Evolutionary conservation across 345 rosid genomes (phyloP).

Genomic region (Lepidium didymum): DNA sequence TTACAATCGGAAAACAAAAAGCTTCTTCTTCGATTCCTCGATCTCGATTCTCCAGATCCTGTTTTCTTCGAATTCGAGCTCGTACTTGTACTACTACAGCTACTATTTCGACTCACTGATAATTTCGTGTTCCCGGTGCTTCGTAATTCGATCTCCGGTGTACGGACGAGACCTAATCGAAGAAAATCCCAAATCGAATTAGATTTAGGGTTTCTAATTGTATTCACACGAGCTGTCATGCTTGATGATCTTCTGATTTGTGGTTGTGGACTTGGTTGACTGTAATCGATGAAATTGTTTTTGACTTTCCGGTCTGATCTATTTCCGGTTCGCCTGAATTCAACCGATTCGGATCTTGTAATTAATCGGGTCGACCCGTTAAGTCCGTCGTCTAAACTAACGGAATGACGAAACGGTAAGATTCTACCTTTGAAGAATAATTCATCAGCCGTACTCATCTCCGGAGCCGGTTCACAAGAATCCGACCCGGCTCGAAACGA

Average conservation of each 20-base stretch:
- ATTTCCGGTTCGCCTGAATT: constrained; percentile 23
- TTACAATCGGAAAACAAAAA: constrained; percentile 47
- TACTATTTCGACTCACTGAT: constrained; percentile 51
- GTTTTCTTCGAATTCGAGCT: constrained; percentile 28
- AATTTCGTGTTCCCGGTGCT: constrained; percentile 22
- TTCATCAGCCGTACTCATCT: constrained; percentile 72
- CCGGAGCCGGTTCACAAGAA: constrained; percentile 35
- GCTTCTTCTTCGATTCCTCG: constrained; percentile 31
- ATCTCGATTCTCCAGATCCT: constrained; percentile 13
- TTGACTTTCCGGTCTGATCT: constrained; percentile 31
- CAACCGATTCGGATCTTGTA: constrained; percentile 55
- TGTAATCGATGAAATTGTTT: constrained; percentile 39
- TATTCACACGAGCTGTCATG: constrained; percentile 23
- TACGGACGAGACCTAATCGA: constrained; percentile 57
- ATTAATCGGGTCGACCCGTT: constrained; percentile 18
- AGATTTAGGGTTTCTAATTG: constrained; percentile 35
- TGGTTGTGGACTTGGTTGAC: constrained; percentile 73
- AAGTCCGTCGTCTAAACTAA: constrained; percentile 41
- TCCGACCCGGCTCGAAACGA: constrained; percentile 33
- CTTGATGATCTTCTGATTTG: constrained; percentile 46
- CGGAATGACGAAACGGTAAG: constrained; percentile 56
- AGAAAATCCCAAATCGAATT: constrained; percentile 63
- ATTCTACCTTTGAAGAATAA: constrained; percentile 68
- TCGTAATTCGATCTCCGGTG: constrained; percentile 69
- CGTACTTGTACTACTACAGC: constrained; percentile 45